Conservation (phyloP, 495 filamentous ascomycete genomes). For the Neurospora sp. region DNA sequence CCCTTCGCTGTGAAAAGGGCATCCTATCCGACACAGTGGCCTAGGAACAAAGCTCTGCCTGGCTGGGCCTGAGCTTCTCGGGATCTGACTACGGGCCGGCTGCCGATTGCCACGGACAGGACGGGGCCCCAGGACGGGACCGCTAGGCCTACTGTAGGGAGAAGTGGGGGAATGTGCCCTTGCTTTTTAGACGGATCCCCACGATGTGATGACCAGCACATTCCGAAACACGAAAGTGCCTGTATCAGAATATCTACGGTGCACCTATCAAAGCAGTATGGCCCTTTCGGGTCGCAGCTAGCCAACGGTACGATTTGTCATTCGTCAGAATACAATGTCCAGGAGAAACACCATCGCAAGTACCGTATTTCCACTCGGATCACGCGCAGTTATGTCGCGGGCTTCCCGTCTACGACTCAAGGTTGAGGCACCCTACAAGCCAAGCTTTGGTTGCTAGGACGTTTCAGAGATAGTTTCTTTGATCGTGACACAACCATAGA, state of each 20-base stretch:
- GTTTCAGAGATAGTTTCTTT: neutral
- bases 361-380: neutral
- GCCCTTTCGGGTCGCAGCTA: neutral
- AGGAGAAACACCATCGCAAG: neutral
- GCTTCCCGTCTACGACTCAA: neutral
- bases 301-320: neutral
- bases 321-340: neutral
- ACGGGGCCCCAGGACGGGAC: neutral
- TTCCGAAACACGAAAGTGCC: slow-evolving; percentile 9
- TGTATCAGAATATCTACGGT: slow-evolving; percentile 6
- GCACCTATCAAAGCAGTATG: neutral
- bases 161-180: neutral
- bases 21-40: neutral
- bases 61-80: neutral
- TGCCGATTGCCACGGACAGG: neutral
- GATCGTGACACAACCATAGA: neutral
- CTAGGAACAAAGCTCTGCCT: neutral
- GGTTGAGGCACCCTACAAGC: neutral
- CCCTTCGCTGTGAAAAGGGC: neutral
- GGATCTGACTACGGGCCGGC: neutral
- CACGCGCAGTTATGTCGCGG: slow-evolving; percentile 1
- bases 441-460: neutral
- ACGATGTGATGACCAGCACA: slow-evolving; percentile 7
- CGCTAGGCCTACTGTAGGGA: neutral
- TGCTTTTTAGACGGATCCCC: slow-evolving; percentile 1